Percentiles rank a stretch among this genome's conserved stretches.
Conservation (phyloP, 352 stramenopile genomes). For the Peronosclerospora sorghi region DNA sequence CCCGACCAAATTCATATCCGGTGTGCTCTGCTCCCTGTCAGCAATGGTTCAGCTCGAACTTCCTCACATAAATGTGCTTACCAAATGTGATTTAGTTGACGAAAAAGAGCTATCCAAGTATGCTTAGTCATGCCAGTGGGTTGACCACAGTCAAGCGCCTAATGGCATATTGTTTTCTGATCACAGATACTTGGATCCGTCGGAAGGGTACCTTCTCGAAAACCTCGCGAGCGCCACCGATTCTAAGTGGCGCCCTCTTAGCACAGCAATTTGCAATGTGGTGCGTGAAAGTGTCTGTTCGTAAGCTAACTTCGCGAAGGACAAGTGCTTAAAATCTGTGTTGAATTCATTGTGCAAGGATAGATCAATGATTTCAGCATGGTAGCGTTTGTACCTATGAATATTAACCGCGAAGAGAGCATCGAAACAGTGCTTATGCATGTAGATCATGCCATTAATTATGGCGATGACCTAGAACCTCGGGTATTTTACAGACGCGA, state of each 20-base stretch:
- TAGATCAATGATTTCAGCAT: conserved; percentile 94
- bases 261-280: conserved; percentile 77
- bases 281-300: conserved; percentile 23
- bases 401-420: conserved; percentile 94
- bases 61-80: conserved; percentile 89
- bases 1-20: conserved; percentile 97
- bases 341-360: neutral
- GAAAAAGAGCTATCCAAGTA: conserved; percentile 85
- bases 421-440: conserved; percentile 93
- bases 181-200: conserved; percentile 65
- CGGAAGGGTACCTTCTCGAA: conserved; percentile 72
- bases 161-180: conserved; percentile 2
- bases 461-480: conserved; percentile 93
- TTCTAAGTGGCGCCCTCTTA: conserved; percentile 76
- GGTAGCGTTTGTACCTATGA: conserved; percentile 96
- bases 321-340: no score
- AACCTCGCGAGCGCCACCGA: conserved; percentile 72
- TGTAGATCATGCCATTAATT: conserved; percentile 95
- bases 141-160: conserved; percentile 1
- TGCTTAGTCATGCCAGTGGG: conserved; percentile 1
- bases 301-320: no score
- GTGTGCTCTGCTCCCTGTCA: conserved; percentile 92
- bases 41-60: conserved; percentile 98
- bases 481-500: conserved; percentile 18
- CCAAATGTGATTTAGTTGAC: conserved; percentile 87